A percentile compares a stretch with the other conserved stretches of the same genome.
Evolutionary conservation across 305 asterid genomes (phyloP).

Genomic region (Fraxinus albicans): DNA sequence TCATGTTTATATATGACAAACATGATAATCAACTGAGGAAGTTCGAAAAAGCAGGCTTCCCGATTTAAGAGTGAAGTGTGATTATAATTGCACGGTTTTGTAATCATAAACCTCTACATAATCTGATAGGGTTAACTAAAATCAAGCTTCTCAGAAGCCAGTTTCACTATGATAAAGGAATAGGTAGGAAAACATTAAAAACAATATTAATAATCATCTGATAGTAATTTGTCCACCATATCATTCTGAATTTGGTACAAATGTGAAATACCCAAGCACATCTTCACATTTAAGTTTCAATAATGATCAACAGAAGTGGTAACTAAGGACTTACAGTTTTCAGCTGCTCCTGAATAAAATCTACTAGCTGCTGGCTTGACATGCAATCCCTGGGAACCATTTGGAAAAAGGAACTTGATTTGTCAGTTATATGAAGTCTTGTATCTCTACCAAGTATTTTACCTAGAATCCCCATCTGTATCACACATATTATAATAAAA

Average conservation of each 20-base stretch:
- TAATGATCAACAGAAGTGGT: not conserved
- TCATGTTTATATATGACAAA: not conserved
- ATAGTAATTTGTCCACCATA: not conserved
- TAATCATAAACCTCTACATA: not conserved
- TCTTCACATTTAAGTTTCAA: not conserved
- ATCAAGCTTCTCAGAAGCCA: not conserved
- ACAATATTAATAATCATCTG: not conserved
- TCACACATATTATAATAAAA: not conserved
- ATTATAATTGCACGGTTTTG: not conserved
- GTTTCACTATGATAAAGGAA: not conserved
- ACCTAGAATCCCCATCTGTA: not conserved
- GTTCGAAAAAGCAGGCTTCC: not conserved
- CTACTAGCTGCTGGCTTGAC: constrained; percentile 95
- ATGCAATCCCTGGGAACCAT: constrained; percentile 80
- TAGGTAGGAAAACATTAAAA: not conserved
- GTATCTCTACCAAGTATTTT: not conserved
- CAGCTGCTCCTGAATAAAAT: constrained; percentile 81
- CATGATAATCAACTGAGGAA: not conserved
- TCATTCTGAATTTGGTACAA: not conserved
- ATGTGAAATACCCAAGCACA: not conserved
- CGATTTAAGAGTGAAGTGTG: not conserved
- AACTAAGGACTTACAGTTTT: constrained; percentile 56
- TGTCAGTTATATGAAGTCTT: not conserved
- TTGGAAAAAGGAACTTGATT: not conserved
- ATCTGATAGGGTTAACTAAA: not conserved